Percentiles rank a stretch among this genome's conserved stretches.
Evolutionary conservation across 108 stramenopile genomes (phyloP).

Genomic region (Skeletonema potamos): DNA sequence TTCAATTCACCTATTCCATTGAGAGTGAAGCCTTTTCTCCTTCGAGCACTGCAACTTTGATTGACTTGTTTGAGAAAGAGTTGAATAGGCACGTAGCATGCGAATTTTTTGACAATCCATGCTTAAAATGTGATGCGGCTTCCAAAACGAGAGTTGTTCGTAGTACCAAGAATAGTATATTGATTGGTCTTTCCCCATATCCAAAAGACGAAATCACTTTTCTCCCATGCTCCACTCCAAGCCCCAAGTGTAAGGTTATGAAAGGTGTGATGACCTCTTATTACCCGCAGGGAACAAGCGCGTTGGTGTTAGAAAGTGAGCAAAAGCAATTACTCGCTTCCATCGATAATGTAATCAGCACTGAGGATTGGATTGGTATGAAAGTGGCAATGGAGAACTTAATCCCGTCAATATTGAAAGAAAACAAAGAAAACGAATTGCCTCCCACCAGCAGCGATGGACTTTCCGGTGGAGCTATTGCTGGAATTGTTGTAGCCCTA

Average conservation of each 20-base stretch:
- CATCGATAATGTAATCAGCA: slow-evolving; percentile 27
- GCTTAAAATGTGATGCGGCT: slow-evolving; percentile 22
- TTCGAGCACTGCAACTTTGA: neutral
- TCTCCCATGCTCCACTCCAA: slow-evolving; percentile 4
- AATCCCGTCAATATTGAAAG: neutral
- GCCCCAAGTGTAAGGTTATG: slow-evolving; percentile 26
- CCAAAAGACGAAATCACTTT: slow-evolving; percentile 20
- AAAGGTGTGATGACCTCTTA: slow-evolving; percentile 33
- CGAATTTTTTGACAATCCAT: slow-evolving; percentile 26
- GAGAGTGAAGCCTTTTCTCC: slow-evolving; percentile 5
- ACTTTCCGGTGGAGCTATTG: slow-evolving; percentile 27
- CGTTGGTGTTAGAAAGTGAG: slow-evolving; percentile 7
- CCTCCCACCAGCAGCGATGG: slow-evolving; percentile 7
- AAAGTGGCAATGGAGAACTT: slow-evolving; percentile 20
- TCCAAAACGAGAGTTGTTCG: slow-evolving; percentile 2
- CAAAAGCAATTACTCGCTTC: slow-evolving; percentile 21
- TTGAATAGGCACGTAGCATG: slow-evolving; percentile 32
- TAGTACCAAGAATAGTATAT: slow-evolving; percentile 12
- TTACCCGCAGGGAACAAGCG: slow-evolving; percentile 17
- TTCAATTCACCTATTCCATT: slow-evolving; percentile 30
- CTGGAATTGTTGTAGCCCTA: slow-evolving; percentile 20
- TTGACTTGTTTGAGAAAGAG: slow-evolving; percentile 39
- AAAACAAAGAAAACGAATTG: neutral
- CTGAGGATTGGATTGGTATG: slow-evolving; percentile 21
- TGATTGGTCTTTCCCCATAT: slow-evolving; percentile 33